Evolutionary conservation across 1,284 basidiomycete species (phyloP).

Genomic region (Apiotrichum mycotoxinovorans): DNA sequence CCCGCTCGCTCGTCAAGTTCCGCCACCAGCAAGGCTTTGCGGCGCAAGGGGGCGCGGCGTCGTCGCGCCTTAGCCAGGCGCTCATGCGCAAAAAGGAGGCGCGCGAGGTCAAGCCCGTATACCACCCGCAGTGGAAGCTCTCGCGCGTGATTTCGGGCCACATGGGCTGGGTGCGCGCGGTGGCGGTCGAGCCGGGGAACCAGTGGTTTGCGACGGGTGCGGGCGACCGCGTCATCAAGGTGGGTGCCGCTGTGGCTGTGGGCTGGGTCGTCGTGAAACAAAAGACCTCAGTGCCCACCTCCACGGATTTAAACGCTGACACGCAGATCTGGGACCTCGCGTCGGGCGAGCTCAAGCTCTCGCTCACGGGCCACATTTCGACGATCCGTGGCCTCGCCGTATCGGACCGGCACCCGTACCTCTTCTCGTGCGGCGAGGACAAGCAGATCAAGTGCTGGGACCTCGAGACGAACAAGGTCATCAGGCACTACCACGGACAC

Average conservation of each 20-base stretch:
- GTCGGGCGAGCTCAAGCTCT: conserved; percentile 89
- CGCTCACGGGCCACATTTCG: conserved; percentile 94
- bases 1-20: conserved; percentile 46
- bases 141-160: conserved; percentile 96
- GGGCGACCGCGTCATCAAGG: conserved; percentile 93
- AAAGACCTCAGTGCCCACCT: no score
- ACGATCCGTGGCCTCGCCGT: conserved; percentile 93
- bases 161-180: conserved; percentile 95
- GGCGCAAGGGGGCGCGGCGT: conserved; percentile 47
- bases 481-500: conserved; percentile 96
- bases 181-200: conserved; percentile 95
- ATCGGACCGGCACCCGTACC: conserved; percentile 86
- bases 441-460: conserved; percentile 99
- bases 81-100: conserved; percentile 86
- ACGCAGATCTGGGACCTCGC: conserved; percentile 90
- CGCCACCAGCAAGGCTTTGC: conserved; percentile 50
- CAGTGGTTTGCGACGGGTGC: conserved; percentile 98
- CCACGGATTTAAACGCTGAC: no score
- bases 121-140: conserved; percentile 91
- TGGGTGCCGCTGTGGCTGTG: conserved; percentile 19
- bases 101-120: conserved; percentile 86
- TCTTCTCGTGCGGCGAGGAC: conserved; percentile 97
- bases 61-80: conserved; percentile 70
- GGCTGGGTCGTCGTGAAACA: not conserved
- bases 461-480: conserved; percentile 96